phyloP scores from a whole-genome alignment of 2,329 filamentous ascomycete genomes.

The Aureobasidium mangrovei region DNA sequence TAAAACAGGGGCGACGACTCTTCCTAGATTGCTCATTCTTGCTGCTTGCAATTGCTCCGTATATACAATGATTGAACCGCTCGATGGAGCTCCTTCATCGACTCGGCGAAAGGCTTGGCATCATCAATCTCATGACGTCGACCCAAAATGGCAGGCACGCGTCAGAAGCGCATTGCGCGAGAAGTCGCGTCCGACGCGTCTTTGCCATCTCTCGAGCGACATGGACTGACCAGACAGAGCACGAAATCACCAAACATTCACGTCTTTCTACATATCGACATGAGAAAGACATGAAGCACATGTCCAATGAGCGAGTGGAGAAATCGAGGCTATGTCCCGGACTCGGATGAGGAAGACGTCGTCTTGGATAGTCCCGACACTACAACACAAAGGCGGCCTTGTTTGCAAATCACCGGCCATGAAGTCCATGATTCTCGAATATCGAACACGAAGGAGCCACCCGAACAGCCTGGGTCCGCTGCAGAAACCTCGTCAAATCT shows the following conservation, averaged over 20 bases:
- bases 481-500: neutral
- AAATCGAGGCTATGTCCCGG: constrained; percentile 40
- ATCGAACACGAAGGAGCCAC: neutral
- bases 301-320: constrained; percentile 42
- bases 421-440: neutral
- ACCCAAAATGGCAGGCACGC: neutral
- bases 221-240: too few relatives aligned
- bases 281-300: neutral
- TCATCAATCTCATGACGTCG: neutral
- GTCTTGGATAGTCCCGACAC: neutral
- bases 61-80: neutral
- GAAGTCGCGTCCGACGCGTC: too few relatives aligned
- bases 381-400: neutral
- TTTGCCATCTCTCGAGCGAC: too few relatives aligned
- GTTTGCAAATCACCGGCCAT: neutral
- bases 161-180: too few relatives aligned
- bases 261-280: neutral
- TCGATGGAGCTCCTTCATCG: neutral
- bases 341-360: constrained; percentile 42
- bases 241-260: neutral
- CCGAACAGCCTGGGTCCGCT: neutral
- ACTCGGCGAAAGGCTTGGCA: neutral
- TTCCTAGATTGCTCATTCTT: neutral
- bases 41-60: neutral
- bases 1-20: constrained; percentile 6